Conservation (phyloP, 1,284 basidiomycete species). For the Spongiforma sp. region DNA sequence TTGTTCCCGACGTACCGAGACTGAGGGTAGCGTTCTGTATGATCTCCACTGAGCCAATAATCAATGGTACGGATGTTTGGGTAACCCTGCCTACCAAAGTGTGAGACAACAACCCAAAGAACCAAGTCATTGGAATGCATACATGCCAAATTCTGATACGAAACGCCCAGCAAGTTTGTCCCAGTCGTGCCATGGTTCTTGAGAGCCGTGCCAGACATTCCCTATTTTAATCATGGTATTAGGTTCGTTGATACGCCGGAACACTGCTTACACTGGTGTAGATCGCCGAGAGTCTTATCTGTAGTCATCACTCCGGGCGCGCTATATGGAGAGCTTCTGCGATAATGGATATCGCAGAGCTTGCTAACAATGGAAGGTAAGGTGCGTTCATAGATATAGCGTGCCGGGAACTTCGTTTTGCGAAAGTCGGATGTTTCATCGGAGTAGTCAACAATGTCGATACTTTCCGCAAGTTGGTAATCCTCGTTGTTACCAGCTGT, state of each 20-base stretch:
- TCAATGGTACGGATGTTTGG: constrained; percentile 86
- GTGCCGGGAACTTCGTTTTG: constrained; percentile 84
- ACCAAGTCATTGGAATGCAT: constrained; percentile 30
- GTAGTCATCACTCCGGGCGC: constrained; percentile 76
- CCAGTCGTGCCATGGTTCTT: constrained; percentile 92
- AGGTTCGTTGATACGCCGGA: not conserved
- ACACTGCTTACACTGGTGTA: constrained; percentile 76
- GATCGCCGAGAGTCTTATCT: constrained; percentile 80
- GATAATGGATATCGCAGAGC: constrained; percentile 76
- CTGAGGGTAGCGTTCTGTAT: constrained; percentile 80
- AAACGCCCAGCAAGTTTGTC: constrained; percentile 85
- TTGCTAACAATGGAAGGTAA: constrained; percentile 75
- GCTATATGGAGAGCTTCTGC: constrained; percentile 86
- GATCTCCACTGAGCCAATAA: constrained; percentile 78
- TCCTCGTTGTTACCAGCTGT: constrained; percentile 92
- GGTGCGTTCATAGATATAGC: constrained; percentile 85
- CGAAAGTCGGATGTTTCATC: constrained; percentile 84
- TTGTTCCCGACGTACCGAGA: constrained; percentile 63
- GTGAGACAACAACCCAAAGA: constrained; percentile 2
- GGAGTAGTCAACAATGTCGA: constrained; percentile 79
- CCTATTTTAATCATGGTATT: constrained; percentile 43
- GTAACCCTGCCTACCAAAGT: constrained; percentile 69
- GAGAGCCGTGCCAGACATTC: constrained; percentile 92
- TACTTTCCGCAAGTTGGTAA: constrained; percentile 81
- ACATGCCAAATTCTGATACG: constrained; percentile 91